Percentiles rank a stretch among this genome's conserved stretches.
Evolutionary conservation across 352 stramenopile species (phyloP).

Genomic region (Pythium brachiatum): DNA sequence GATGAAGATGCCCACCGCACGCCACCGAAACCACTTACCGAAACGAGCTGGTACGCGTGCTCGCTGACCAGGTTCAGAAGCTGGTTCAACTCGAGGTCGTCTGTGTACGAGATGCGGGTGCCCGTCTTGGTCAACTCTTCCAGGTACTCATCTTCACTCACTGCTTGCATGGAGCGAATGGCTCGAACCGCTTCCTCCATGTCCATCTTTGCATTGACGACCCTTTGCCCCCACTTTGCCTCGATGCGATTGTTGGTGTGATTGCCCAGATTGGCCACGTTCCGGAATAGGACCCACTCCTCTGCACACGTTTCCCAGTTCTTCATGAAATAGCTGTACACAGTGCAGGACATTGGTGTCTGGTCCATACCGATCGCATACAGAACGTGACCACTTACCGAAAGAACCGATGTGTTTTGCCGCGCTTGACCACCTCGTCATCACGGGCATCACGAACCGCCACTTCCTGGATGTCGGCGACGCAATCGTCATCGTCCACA

Average conservation of each 20-base stretch:
- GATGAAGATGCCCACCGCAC: background rate
- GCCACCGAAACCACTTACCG: background rate
- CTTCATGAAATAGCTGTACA: background rate
- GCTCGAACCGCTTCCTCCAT: constrained; percentile 23
- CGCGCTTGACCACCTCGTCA: constrained; percentile 11
- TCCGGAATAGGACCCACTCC: constrained; percentile 3
- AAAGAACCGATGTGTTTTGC: background rate
- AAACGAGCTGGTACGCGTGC: constrained; percentile 22
- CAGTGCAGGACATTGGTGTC: background rate
- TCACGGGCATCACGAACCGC: background rate
- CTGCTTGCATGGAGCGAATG: constrained; percentile 23
- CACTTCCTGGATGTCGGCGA: constrained; percentile 9
- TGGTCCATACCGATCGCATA: background rate
- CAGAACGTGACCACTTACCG: no score
- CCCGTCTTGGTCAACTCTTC: constrained; percentile 16
- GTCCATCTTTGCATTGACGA: constrained; percentile 11
- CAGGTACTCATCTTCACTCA: constrained; percentile 16
- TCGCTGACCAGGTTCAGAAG: constrained; percentile 21
- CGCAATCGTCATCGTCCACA: background rate
- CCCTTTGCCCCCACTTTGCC: background rate
- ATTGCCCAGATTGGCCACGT: constrained; percentile 13
- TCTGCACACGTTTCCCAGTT: constrained; percentile 7
- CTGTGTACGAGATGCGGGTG: constrained; percentile 2
- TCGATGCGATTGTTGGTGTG: constrained; percentile 14
- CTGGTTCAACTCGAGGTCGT: constrained; percentile 21